phyloP scores from a whole-genome alignment of 2,329 filamentous ascomycete genomes.

The Diatrype stigma region DNA sequence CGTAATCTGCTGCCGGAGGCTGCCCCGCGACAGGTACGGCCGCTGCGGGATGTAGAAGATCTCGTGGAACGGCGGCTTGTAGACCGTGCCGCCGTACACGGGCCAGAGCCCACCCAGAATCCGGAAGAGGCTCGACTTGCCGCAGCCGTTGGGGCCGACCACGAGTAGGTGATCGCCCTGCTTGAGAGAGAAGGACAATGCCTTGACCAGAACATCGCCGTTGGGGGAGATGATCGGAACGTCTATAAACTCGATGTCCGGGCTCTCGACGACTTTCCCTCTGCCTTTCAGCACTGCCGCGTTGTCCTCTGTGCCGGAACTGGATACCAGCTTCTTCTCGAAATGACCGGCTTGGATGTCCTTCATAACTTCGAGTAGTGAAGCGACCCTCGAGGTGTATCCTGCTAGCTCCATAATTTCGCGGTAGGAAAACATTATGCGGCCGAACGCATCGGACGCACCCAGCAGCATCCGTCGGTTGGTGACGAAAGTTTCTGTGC shows the following conservation, averaged over 20 bases:
- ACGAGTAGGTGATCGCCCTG: conserved; percentile 90
- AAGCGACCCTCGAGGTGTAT: conserved; percentile 88
- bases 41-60: conserved; percentile 99
- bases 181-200: conserved; percentile 80
- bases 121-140: conserved; percentile 92
- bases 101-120: conserved; percentile 97
- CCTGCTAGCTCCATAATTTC: conserved; percentile 95
- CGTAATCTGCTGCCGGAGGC: conserved; percentile 92
- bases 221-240: conserved; percentile 96
- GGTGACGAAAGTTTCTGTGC: conserved; percentile 79
- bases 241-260: conserved; percentile 36
- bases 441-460: conserved; percentile 91
- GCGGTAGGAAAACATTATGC: conserved; percentile 97
- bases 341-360: conserved; percentile 88
- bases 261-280: conserved; percentile 75
- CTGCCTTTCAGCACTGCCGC: conserved; percentile 77
- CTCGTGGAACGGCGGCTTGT: conserved; percentile 85
- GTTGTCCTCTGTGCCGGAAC: conserved; percentile 76
- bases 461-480: conserved; percentile 89
- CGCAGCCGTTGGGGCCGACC: conserved; percentile 94
- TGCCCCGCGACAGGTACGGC: conserved; percentile 86
- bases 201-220: conserved; percentile 83
- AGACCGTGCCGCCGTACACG: conserved; percentile 89
- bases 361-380: conserved; percentile 87
- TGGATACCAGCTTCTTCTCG: conserved; percentile 93